Conservation (phyloP, 441 rosid species). For the California macrophylla region DNA sequence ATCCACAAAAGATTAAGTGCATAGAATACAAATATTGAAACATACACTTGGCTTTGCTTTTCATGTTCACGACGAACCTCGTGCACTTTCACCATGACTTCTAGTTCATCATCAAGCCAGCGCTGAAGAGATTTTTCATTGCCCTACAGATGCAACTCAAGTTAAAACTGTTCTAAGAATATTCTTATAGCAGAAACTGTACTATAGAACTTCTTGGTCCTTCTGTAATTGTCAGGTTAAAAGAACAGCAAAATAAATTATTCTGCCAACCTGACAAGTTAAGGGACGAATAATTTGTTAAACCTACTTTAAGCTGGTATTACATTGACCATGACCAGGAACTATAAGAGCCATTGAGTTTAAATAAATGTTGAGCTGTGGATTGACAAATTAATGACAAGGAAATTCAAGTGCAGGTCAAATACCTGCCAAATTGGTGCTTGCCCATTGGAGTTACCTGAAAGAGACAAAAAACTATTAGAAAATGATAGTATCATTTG, state of each 20-base stretch:
- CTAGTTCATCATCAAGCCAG: constrained; percentile 55
- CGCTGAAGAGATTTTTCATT: constrained; percentile 40
- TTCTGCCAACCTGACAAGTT: neutral
- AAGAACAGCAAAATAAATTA: neutral
- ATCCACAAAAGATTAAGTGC: neutral
- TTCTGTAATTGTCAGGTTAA: neutral
- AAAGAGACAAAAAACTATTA: constrained; percentile 23
- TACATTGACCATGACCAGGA: constrained; percentile 14
- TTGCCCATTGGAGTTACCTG: constrained; percentile 50
- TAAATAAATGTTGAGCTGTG: constrained; percentile 6
- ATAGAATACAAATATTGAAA: neutral
- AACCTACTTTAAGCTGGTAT: constrained; percentile 10
- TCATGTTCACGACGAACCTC: constrained; percentile 51
- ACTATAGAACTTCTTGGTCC: neutral
- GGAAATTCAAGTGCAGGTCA: constrained; percentile 12
- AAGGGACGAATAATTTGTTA: neutral
- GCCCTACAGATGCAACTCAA: constrained; percentile 26
- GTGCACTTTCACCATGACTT: constrained; percentile 45
- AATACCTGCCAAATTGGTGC: constrained; percentile 48
- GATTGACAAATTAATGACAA: constrained; percentile 7
- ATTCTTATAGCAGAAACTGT: constrained; percentile 2
- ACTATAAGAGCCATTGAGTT: neutral
- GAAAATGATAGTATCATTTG: constrained; percentile 4
- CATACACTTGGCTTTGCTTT: constrained; percentile 63
- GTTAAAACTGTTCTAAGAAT: constrained; percentile 8